phyloP scores from a whole-genome alignment of 495 filamentous ascomycete species.

The Amniculicola lignicola region DNA sequence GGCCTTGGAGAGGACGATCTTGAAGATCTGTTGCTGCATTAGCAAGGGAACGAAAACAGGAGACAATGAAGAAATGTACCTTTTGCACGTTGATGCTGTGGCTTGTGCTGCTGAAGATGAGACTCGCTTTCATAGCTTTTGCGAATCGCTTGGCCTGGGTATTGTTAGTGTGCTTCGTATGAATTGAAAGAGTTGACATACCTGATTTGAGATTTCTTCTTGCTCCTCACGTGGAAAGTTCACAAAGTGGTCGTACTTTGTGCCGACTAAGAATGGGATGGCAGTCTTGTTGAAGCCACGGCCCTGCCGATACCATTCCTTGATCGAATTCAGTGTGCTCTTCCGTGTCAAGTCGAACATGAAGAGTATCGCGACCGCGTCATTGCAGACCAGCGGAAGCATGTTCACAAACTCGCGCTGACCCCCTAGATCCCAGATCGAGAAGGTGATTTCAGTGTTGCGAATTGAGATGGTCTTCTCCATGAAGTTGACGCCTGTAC shows the following conservation, averaged over 20 bases:
- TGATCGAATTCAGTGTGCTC: slow-evolving; percentile 97
- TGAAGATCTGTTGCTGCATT: slow-evolving; percentile 76
- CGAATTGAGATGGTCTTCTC: slow-evolving; percentile 99
- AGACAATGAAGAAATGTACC: slow-evolving; percentile 51
- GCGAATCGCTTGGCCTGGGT: slow-evolving; percentile 89
- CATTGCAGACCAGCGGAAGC: slow-evolving; percentile 97
- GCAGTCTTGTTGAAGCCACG: slow-evolving; percentile 99
- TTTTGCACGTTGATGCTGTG: slow-evolving; percentile 99
- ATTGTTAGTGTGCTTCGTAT: not conserved
- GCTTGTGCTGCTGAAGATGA: slow-evolving; percentile 98
- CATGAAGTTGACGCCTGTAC: slow-evolving; percentile 93
- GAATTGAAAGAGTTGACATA: slow-evolving; percentile 40
- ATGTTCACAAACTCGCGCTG: slow-evolving; percentile 99
- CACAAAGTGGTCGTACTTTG: slow-evolving; percentile 98
- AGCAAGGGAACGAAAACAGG: not conserved
- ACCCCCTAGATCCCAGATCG: slow-evolving; percentile 97
- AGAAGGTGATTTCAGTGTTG: slow-evolving; percentile 99
- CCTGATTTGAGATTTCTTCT: slow-evolving; percentile 95
- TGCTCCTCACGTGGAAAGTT: slow-evolving; percentile 97
- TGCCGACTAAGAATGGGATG: slow-evolving; percentile 93
- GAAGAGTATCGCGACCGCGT: slow-evolving; percentile 96
- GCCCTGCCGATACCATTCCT: slow-evolving; percentile 98
- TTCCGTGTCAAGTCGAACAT: slow-evolving; percentile 99
- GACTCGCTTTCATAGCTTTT: slow-evolving; percentile 92
- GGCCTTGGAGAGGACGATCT: slow-evolving; percentile 96